Evolutionary conservation across 495 filamentous ascomycete genomes (phyloP).

Genomic region (Aspergillus leporis): DNA sequence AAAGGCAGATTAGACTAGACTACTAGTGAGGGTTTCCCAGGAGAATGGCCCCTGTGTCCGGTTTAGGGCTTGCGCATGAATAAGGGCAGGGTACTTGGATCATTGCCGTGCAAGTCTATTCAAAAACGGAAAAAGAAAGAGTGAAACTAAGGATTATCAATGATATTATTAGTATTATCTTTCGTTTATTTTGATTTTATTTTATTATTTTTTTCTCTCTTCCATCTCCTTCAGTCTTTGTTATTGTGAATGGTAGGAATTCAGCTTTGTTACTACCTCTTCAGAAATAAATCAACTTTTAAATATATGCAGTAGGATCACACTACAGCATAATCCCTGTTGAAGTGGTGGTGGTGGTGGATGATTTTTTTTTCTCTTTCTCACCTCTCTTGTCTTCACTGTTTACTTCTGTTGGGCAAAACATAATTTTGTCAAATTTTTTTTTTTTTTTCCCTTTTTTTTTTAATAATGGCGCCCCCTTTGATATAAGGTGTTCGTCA

Average conservation of each 20-base stretch:
- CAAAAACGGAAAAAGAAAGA: neutral
- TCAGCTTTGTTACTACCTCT: too few species aligned
- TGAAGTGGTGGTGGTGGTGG: neutral
- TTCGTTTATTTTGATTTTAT: neutral
- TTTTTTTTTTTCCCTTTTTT: neutral
- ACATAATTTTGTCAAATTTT: too few species aligned
- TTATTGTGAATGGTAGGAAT: neutral
- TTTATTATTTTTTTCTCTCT: neutral
- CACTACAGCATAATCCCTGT: neutral
- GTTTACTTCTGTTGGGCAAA: too few species aligned
- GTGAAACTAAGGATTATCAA: neutral
- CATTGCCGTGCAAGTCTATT: too few species aligned
- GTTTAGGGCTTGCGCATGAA: neutral
- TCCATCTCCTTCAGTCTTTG: neutral
- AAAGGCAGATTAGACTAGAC: too few species aligned
- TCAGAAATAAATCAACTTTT: neutral
- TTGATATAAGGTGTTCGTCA: neutral
- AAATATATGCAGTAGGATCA: neutral
- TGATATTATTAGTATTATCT: neutral
- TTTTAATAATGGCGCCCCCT: neutral
- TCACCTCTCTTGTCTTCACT: neutral
- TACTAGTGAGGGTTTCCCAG: too few species aligned
- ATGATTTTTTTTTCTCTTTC: neutral
- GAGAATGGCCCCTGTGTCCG: too few species aligned
- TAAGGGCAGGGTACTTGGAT: neutral